Percentiles rank a stretch among this genome's conserved stretches.
phyloP scores from a whole-genome alignment of 768 basidiomycete genomes.

The Leccinum imitatum region DNA sequence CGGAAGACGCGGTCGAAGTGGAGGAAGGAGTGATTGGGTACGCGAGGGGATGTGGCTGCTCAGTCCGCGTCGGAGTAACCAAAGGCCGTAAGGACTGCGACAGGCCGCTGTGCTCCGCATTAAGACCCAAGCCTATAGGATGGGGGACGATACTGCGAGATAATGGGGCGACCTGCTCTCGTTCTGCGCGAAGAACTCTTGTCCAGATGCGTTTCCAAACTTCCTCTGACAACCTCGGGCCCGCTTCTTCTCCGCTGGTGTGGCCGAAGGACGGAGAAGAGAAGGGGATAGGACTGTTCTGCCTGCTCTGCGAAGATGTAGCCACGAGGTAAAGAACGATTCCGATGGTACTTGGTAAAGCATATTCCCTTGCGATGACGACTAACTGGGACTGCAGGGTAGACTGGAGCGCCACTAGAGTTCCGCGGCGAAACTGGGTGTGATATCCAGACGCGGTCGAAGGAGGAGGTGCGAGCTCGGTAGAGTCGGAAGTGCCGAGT shows the following conservation, averaged over 20 bases:
- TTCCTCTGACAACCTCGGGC: conserved; percentile 82
- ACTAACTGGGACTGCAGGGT: conserved; percentile 79
- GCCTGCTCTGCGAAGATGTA: conserved; percentile 26
- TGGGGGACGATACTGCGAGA: conserved; percentile 37
- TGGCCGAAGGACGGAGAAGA: conserved; percentile 21
- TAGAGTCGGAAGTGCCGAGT: conserved; percentile 39
- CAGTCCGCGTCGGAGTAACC: conserved; percentile 42
- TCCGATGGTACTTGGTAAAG: conserved; percentile 82
- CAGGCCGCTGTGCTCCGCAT: conserved; percentile 34
- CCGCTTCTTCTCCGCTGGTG: conserved; percentile 52
- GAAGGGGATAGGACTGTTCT: conserved; percentile 17
- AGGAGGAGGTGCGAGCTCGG: conserved; percentile 52
- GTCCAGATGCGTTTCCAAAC: conserved; percentile 89
- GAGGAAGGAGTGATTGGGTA: neutral
- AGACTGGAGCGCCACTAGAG: conserved; percentile 82
- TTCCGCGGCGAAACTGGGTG: conserved; percentile 76
- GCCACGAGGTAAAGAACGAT: conserved; percentile 79
- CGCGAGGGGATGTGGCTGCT: conserved; percentile 35
- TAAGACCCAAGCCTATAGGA: conserved; percentile 46
- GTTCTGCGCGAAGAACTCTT: conserved; percentile 65
- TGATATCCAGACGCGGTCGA: conserved; percentile 72
- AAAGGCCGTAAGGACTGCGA: conserved; percentile 44
- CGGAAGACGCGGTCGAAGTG: conserved; percentile 31
- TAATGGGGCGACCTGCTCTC: conserved; percentile 38
- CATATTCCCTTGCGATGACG: conserved; percentile 92